Evolutionary conservation across 2,329 filamentous ascomycete species (phyloP), one percentile per base, ranked within the genome.

Genomic region (Karstenula rhodostoma): DNA sequence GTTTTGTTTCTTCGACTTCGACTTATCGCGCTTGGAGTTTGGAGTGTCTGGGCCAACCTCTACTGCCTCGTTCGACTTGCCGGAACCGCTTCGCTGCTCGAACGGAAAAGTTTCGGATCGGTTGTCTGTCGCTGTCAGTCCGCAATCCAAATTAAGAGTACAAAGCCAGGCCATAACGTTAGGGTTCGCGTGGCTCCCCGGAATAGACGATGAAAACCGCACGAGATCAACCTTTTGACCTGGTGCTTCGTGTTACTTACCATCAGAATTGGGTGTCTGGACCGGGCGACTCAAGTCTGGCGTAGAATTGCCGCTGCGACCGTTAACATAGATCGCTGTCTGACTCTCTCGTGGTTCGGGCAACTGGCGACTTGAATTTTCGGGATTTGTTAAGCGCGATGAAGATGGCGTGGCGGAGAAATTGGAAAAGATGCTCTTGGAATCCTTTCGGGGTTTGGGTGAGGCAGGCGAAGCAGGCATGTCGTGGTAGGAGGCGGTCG

Each of bases 391-490:
- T 6, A 80, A 61, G 46, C 80, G 80, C 46, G 75, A 80, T 6
- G 81, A 80, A 29, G 81, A 82, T 60, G 81, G 83, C 6, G 79
- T 77, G 12, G 80, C 80, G 58, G 80, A 78, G 60, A 82, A 78
- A 64, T 84, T 84, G 46, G 79, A 76, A 64, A 84, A 84, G 63
- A 84, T 82, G 65, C 67, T 73, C 53, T 77, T 73, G 12, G 78
- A 71, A 53, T 80, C 78, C 65, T 79, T 77, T 52, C 73, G 73
- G 51, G 67, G 68, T 57, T 74, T 76, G 8, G 75, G 73, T 2
- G 76, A 76, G 22, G 75, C 69, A 3, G 75, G 74, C 29, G 74
- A 74, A 44, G 72, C 69, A 25, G 74, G 73, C 60, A 70, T 65
- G 53, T 69, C 68, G 49, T 73, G 70, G 53, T 72, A 75, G 17